phyloP scores from a whole-genome alignment of 805 yeast genomes.

The Saccharomycopsis babjevae region DNA sequence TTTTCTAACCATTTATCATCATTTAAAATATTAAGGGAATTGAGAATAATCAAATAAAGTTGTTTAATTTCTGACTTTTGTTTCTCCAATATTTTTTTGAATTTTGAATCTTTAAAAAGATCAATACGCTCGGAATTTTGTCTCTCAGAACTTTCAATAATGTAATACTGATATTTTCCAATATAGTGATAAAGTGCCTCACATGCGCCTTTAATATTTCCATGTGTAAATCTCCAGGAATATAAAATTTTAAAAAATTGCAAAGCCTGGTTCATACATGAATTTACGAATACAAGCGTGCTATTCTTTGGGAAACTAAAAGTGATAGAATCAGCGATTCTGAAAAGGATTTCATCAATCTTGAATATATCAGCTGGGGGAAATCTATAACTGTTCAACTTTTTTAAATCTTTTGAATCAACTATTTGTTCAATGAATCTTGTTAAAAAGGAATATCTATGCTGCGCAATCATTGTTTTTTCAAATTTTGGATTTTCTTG shows the following conservation, averaged over 20 bases:
- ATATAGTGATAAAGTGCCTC: constrained; percentile 36
- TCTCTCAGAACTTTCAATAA: not conserved
- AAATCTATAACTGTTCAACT: constrained; percentile 34
- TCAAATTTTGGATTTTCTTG: constrained; percentile 7
- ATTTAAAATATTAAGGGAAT: constrained; percentile 29
- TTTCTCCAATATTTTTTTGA: constrained; percentile 4
- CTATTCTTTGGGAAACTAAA: constrained; percentile 22
- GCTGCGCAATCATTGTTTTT: not conserved
- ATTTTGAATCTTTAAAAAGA: constrained; percentile 8
- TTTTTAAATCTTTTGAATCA: constrained; percentile 30
- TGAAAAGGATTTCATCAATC: constrained; percentile 34
- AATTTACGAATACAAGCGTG: constrained; percentile 18
- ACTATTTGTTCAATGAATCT: constrained; percentile 31
- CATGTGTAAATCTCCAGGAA: constrained; percentile 39
- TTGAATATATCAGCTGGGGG: constrained; percentile 29
- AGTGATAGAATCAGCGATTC: constrained; percentile 19
- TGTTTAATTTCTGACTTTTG: constrained; percentile 23
- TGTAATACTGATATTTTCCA: constrained; percentile 15
- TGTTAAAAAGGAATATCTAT: constrained; percentile 22
- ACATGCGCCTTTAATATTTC: constrained; percentile 40
- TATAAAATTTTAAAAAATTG: constrained; percentile 41
- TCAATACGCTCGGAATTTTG: not conserved
- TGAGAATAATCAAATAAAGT: constrained; percentile 31
- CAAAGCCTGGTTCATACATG: constrained; percentile 26
- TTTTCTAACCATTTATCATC: constrained; percentile 33